These are phyloP conservation scores for Chenopodium formosanum DNA, from an alignment of 148 eudicot genomes.

Conservation along the genomic window DNA sequence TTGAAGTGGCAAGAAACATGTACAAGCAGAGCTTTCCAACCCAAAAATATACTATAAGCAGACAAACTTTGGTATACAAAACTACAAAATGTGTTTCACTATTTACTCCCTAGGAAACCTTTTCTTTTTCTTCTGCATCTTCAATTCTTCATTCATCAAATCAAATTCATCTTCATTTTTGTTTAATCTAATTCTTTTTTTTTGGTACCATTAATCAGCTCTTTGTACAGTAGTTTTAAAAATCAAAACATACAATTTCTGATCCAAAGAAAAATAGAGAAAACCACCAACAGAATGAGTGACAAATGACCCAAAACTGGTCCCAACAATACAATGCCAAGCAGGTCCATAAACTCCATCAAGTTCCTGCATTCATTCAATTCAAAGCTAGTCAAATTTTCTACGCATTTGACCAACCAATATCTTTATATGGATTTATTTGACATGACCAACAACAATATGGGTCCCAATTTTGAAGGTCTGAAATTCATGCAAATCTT, in stretches of 20 bases:
- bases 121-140: neutral
- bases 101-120: slow-evolving; percentile 12
- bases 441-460: neutral
- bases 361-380: slow-evolving; percentile 65
- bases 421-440: neutral
- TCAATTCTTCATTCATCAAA: neutral
- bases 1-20: slow-evolving; percentile 16
- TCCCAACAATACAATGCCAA: slow-evolving; percentile 97
- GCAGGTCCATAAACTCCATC: slow-evolving; percentile 98
- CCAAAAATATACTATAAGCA: neutral
- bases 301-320: slow-evolving; percentile 95
- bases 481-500: neutral
- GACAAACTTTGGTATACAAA: neutral
- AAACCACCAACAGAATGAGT: slow-evolving; percentile 96
- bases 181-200: neutral
- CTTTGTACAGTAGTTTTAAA: slow-evolving; percentile 88
- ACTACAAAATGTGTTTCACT: slow-evolving; percentile 11
- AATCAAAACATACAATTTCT: slow-evolving; percentile 71
- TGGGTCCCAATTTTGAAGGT: neutral
- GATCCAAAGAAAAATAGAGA: slow-evolving; percentile 90
- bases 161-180: neutral
- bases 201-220: slow-evolving; percentile 33
- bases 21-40: slow-evolving; percentile 14
- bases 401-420: neutral
- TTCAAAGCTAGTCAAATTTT: neutral